These are phyloP conservation scores for Poronia punctata DNA, from an alignment of 495 filamentous ascomycete genomes.

Conservation along the genomic window DNA sequence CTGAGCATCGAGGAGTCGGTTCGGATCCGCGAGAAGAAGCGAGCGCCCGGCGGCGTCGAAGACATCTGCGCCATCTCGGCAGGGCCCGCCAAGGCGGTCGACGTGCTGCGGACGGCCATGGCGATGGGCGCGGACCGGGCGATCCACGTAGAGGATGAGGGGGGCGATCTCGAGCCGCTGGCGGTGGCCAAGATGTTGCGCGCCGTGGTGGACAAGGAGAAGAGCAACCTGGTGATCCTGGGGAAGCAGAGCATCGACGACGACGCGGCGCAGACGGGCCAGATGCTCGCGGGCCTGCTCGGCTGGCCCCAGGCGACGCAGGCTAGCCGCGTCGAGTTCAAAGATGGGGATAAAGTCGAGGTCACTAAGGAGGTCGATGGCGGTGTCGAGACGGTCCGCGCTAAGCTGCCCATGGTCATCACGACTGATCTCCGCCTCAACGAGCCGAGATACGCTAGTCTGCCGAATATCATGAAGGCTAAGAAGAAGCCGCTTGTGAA, in stretches of 20 bases:
- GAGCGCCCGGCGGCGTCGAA: conserved; percentile 54
- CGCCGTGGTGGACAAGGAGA: conserved; percentile 69
- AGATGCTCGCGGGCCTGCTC: conserved; percentile 92
- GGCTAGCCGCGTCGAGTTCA: conserved; percentile 73
- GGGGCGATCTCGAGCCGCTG: conserved; percentile 71
- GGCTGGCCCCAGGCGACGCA: conserved; percentile 93
- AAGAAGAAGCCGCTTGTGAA: conserved; percentile 99
- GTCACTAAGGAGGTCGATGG: conserved; percentile 93
- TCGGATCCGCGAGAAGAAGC: conserved; percentile 76
- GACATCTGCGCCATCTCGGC: conserved; percentile 87
- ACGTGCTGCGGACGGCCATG: conserved; percentile 91
- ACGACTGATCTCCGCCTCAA: conserved; percentile 94
- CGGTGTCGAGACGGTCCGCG: conserved; percentile 80
- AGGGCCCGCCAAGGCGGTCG: conserved; percentile 77
- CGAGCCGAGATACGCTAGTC: conserved; percentile 86
- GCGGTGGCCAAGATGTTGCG: conserved; percentile 82
- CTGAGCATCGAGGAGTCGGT: conserved; percentile 94
- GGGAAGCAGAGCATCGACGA: conserved; percentile 98
- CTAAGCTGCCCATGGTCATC: conserved; percentile 80
- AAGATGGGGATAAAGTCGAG: conserved; percentile 50
- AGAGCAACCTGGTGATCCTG: conserved; percentile 82
- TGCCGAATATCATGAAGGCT: conserved; percentile 99
- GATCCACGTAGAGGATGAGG: conserved; percentile 72
- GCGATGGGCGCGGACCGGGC: conserved; percentile 94
- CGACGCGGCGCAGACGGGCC: conserved; percentile 90